phyloP scores from a whole-genome alignment of 352 stramenopile species.

The Pythium chondricola region DNA sequence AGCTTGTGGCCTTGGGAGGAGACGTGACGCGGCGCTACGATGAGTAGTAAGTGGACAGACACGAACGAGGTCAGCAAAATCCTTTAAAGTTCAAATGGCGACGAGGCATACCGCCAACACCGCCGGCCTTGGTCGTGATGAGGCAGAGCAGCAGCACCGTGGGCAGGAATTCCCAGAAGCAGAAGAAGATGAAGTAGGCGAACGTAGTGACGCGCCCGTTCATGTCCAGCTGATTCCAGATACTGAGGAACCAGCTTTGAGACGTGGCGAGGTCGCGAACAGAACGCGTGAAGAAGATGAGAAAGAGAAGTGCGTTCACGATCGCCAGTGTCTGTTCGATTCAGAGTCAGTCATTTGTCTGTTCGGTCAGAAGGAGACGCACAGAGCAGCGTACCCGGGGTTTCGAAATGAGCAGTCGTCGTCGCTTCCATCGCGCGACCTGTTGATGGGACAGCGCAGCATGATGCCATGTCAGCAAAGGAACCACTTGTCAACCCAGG shows the following conservation, averaged over 20 bases:
- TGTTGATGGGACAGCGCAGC: constrained; percentile 9
- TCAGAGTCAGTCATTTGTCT: neutral
- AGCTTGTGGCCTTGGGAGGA: constrained; percentile 48
- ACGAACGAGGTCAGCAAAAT: no score
- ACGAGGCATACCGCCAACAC: constrained; percentile 74
- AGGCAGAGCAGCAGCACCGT: constrained; percentile 75
- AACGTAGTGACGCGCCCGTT: constrained; percentile 76
- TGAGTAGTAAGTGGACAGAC: no score
- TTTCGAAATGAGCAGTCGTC: constrained; percentile 64
- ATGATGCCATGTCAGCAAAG: no score
- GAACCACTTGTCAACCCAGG: no score
- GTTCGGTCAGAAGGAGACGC: no score
- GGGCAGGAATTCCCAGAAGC: constrained; percentile 84
- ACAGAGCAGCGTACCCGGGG: constrained; percentile 65
- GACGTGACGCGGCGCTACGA: constrained; percentile 56
- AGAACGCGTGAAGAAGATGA: constrained; percentile 80
- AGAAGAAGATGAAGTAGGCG: constrained; percentile 80
- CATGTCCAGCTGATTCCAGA: constrained; percentile 85
- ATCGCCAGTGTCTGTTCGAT: constrained; percentile 57
- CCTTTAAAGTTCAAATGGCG: no score
- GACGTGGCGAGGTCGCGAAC: constrained; percentile 73
- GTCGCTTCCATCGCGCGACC: constrained; percentile 73
- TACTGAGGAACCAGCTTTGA: constrained; percentile 80
- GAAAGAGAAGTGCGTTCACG: constrained; percentile 72
- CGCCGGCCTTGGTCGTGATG: constrained; percentile 76